Evolutionary conservation across 768 basidiomycete species (phyloP), one percentile per base, ranked within the genome.

Genomic region (Amanita thiersii): DNA sequence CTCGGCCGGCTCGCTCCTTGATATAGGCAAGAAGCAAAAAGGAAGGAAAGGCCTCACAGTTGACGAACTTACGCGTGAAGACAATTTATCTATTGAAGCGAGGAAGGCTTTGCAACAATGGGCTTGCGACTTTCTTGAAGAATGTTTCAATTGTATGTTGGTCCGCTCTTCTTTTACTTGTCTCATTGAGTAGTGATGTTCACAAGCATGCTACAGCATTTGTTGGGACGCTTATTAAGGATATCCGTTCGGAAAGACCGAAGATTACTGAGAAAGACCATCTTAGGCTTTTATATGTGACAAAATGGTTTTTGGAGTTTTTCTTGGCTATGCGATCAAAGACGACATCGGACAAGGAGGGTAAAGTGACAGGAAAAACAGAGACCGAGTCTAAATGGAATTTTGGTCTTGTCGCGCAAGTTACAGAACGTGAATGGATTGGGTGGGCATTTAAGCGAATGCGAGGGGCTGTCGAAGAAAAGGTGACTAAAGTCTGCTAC

Each of bases 181-280:
- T 14, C 14, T 28, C n/a, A 24, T 26, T 12, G 11, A n/a, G n/a
- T n/a, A n/a, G 29, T 30, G 4, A 23, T 24, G 21, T 21, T 45
- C 11, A 30, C 31, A 17, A n/a, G 37, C 23, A 24, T 24, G 8
- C 6, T 15, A 24, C 56, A 96, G 91, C 79, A n/a, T 93, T 98
- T 63, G 74, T 98, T 37, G 64, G 77, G 11, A 78, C 78, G 2
- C 66, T 98, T 24, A 67, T 98, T 47, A 93, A 86, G 61, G 96
- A 98, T 56, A 97, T 99, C 58, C 79, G 84, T 45, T 86, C 87
- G 46, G 89, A 98, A 61, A 73, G 92, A 33, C 73, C 84, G 40
- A 92, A 93, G 61, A 80, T 99, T 48, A 82, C 83, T n/a, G 91
- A 96, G 55, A 89, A 91, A 52, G 96, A 98, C 57, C 84, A 93